Percentiles rank a stretch among this genome's conserved stretches.
Evolutionary conservation across 352 stramenopile genomes (phyloP).

Genomic region (Pythium monospermum): DNA sequence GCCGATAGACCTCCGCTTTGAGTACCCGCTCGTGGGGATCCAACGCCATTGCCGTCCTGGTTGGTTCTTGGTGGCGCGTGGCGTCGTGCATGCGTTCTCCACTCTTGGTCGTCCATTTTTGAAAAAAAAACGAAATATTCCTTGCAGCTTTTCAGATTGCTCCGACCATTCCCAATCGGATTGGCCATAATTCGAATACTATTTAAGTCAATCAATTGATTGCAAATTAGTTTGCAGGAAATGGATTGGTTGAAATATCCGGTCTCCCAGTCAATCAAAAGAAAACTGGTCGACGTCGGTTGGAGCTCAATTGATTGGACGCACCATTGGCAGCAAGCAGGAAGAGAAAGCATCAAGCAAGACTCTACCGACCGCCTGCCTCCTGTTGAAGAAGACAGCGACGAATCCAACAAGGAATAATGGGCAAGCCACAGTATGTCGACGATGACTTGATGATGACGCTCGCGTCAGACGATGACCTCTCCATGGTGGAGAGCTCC

Average conservation of each 20-base stretch:
- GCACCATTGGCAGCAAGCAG: constrained; percentile 3
- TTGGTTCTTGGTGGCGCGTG: constrained; percentile 7
- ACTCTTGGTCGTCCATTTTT: constrained; percentile 25
- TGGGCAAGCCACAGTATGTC: constrained; percentile 31
- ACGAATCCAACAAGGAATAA: constrained; percentile 5
- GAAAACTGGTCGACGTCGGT: constrained; percentile 13
- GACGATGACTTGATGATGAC: constrained; percentile 84
- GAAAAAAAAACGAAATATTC: not conserved
- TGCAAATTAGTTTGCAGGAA: too few relatives aligned
- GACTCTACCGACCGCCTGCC: too few relatives aligned
- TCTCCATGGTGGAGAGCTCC: constrained; percentile 68
- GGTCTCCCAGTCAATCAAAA: constrained; percentile 22
- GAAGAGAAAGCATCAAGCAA: not conserved
- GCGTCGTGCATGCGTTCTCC: constrained; percentile 12
- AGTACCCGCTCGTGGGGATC: not conserved
- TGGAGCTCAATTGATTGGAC: constrained; percentile 15
- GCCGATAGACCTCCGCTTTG: not conserved
- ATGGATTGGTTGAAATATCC: not conserved
- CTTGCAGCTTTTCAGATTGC: not conserved
- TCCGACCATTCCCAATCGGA: not conserved
- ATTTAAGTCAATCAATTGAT: too few relatives aligned
- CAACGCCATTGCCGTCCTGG: not conserved
- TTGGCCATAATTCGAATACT: too few relatives aligned
- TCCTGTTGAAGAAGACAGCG: too few relatives aligned
- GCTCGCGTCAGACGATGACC: constrained; percentile 83